A percentile compares a stretch with the other conserved stretches of the same genome.
These are phyloP conservation scores for Cerrena zonata DNA, from an alignment of 1,284 basidiomycete genomes.

Conservation along the genomic window DNA sequence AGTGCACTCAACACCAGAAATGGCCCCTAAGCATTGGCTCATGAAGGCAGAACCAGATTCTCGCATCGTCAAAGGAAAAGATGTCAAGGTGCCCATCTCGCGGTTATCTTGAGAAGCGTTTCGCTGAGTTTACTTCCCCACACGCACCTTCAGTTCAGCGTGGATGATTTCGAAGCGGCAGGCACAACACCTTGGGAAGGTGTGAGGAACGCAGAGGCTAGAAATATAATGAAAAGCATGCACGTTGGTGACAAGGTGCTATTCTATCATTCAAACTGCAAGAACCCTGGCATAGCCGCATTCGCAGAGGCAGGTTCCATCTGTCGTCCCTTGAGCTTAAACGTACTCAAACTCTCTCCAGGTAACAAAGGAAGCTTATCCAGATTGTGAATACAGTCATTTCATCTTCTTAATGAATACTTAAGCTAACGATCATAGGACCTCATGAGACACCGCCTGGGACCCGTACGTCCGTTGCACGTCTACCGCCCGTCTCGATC, in stretches of 20 bases:
- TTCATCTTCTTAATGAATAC: not conserved
- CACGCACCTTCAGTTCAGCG: slow-evolving; percentile 61
- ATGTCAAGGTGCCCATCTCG: slow-evolving; percentile 63
- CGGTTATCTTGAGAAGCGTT: not conserved
- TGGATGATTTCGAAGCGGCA: slow-evolving; percentile 80
- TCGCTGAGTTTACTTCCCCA: not conserved
- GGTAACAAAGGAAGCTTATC: slow-evolving; percentile 82
- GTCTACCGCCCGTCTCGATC: slow-evolving; percentile 8
- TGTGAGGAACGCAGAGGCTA: slow-evolving; percentile 85
- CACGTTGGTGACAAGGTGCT: slow-evolving; percentile 72
- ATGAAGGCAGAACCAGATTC: slow-evolving; percentile 91
- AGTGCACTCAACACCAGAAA: slow-evolving; percentile 8
- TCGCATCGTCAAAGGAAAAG: slow-evolving; percentile 82
- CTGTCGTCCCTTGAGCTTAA: not conserved
- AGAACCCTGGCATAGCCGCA: slow-evolving; percentile 80
- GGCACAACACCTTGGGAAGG: slow-evolving; percentile 86
- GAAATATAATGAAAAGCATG: slow-evolving; percentile 92
- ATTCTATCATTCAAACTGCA: slow-evolving; percentile 93
- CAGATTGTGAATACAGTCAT: slow-evolving; percentile 63
- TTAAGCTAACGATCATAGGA: slow-evolving; percentile 15
- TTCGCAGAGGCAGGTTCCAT: slow-evolving; percentile 60
- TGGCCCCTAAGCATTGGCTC: slow-evolving; percentile 55
- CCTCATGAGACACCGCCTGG: slow-evolving; percentile 75
- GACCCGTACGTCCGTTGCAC: slow-evolving; percentile 53
- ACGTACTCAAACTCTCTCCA: slow-evolving; percentile 23